Base-by-base conservation (phyloP, 768 basidiomycete genomes). In the Lyophyllum atratum region DNA sequence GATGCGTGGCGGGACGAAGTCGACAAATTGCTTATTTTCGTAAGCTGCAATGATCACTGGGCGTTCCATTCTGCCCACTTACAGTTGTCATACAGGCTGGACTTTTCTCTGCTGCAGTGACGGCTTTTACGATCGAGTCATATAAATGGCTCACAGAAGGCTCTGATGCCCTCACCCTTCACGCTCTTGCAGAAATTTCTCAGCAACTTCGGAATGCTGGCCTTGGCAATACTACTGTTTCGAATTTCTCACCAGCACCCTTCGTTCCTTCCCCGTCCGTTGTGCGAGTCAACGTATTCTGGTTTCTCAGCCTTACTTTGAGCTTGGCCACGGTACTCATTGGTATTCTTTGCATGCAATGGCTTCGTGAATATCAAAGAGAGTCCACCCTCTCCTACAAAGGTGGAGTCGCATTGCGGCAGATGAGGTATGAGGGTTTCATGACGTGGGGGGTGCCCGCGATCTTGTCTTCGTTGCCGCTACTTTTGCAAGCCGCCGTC, bases 1-100 rank as follows among this genome's bases (percentile, higher is more conserved):
- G 65, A 66, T 24, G 66, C 60, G 6, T 73, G 71, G 71, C 64
- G 63, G 37, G 68, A 70, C 34, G 69, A 69, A 55, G 63, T 71
- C 5, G 68, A 71, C 48, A 70, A 71, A 33, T 55, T 70, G 17
- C 56, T 71, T n/a, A 51, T 54, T 42, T 45, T 39, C 31, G 37
- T 52, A 40, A 49, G 46, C 15, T 37, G 7, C 9, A 8, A 47
- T 47, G 14, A 17, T 47, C 3, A 3, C 24, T 47, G 17, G 15
- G 21, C 40, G n/a, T n/a, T n/a, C n/a, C n/a, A n/a, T n/a, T n/a
- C n/a, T n/a, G n/a, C n/a, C n/a, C n/a, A n/a, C n/a, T n/a, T n/a
- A n/a, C n/a, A n/a, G n/a, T n/a, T n/a, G n/a, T n/a, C n/a, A n/a
- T 47, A 14, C n/a, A 66, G 63, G 62, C 64, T 3, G 63, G 64